Evolutionary conservation across 176 grass and related monocot genomes (phyloP), one percentile per base, ranked within the genome.

Genomic region (Musa acuminata): DNA sequence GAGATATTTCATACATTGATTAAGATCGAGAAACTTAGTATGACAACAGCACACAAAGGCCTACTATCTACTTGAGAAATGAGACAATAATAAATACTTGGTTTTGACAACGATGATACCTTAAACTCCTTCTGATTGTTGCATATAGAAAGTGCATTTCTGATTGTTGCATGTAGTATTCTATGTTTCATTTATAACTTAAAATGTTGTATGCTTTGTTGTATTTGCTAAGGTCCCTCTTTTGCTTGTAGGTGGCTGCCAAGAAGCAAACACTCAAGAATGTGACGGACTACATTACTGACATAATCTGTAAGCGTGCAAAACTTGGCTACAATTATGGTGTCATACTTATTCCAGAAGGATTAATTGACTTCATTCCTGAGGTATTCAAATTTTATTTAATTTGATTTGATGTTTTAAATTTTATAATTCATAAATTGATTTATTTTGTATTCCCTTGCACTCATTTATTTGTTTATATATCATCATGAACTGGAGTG

Each of bases 271-370:
- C 93, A 20, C 87, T 96, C 11, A 96, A 96, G 74, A 83, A 84
- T 64, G 93, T 96, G 50, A 92, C 93, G 35, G 83, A 96, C 77
- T 86, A 88, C 90, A 92, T 96, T 72, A 96, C 93, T 52, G 81
- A 96, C 59, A 84, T 90, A 48, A 81, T 96, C 49, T 83, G 85
- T 76, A 92, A 92, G 84, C 90, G 89, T 79, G 87, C 89, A 64
- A 87, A 88, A 24, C 87, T 92, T 80, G 87, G 93, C 71, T 96
- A 90, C 85, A 96, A 92, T 74, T 96, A 96, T 79, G 93, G 93
- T 19, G 85, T 96, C 71, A 90, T 96, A 78, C 95, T 99, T 84
- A 89, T 99, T 67, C 95, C 95, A 0, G 95, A 99, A 85, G 95
- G 95, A 62, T 55, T 96, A 23, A 96, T 96, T 79, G 89, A 96